phyloP scores from a whole-genome alignment of 805 yeast species.

The Starmerella etchellsii region DNA sequence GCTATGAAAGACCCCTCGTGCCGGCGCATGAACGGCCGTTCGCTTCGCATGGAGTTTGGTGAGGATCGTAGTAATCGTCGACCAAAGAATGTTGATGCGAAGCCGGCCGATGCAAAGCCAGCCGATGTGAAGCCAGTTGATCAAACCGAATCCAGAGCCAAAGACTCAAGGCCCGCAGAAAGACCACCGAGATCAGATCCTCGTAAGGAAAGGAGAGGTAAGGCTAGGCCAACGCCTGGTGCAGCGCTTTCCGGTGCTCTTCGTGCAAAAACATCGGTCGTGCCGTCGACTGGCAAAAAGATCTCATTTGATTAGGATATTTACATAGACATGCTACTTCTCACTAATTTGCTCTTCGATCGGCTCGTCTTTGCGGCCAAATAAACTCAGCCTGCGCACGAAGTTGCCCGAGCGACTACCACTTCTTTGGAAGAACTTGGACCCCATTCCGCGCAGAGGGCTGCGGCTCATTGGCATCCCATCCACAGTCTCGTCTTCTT shows the following conservation, averaged over 20 bases:
- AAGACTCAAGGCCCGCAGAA: neutral
- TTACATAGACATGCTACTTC: neutral
- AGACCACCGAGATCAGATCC: neutral
- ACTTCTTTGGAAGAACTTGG: conserved; percentile 7
- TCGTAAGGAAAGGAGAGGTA: conserved; percentile 4
- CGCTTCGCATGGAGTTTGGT: conserved; percentile 78
- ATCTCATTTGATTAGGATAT: conserved; percentile 41
- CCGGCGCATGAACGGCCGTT: conserved; percentile 56
- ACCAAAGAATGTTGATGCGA: conserved; percentile 30
- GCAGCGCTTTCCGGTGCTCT: conserved; percentile 79
- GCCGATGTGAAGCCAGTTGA: too few species aligned
- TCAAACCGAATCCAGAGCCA: too few species aligned
- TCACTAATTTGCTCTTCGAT: neutral
- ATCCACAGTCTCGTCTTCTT: neutral
- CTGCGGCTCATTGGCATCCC: conserved; percentile 1
- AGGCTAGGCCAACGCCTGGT: conserved; percentile 38
- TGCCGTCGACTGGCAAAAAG: conserved; percentile 82
- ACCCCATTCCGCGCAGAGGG: conserved; percentile 6
- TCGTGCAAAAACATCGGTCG: conserved; percentile 81
- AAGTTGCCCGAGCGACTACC: conserved; percentile 7
- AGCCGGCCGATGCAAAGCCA: too few species aligned
- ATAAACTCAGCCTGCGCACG: conserved; percentile 11
- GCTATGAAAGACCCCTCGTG: conserved; percentile 66
- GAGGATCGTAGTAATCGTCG: conserved; percentile 78
- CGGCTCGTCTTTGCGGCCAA: conserved; percentile 10